Conservation (phyloP, 768 basidiomycete species). For the Trametes punicea region DNA sequence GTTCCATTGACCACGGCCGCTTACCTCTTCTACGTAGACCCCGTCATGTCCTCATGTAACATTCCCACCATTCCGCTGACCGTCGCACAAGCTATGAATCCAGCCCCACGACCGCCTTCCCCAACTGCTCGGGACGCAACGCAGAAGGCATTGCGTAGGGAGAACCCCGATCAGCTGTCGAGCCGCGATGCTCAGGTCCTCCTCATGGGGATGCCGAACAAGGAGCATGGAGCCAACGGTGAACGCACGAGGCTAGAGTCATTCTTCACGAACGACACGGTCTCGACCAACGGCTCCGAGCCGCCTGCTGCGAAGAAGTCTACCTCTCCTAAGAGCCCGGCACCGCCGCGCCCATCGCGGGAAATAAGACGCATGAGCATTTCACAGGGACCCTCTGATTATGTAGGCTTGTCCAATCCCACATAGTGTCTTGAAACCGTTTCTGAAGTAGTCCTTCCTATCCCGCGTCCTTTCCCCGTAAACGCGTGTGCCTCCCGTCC, state of each 20-base stretch:
- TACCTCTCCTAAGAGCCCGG: conserved; percentile 21
- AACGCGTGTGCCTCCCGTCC: conserved; percentile 5
- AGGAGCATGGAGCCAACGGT: conserved; percentile 34
- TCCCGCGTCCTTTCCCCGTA: neutral
- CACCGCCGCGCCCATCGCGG: conserved; percentile 67
- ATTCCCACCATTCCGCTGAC: conserved; percentile 94
- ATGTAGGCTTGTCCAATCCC: conserved; percentile 18
- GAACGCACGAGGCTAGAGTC: conserved; percentile 53
- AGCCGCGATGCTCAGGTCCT: conserved; percentile 75
- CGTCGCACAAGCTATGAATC: conserved; percentile 96
- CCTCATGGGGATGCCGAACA: conserved; percentile 52
- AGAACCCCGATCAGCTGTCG: conserved; percentile 80
- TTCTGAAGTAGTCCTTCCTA: conserved; percentile 12
- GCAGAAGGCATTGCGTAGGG: conserved; percentile 80
- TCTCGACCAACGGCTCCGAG: conserved; percentile 33
- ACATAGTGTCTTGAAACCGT: neutral
- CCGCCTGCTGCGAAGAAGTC: conserved; percentile 22
- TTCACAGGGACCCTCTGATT: conserved; percentile 12
- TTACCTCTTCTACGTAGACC: conserved; percentile 48
- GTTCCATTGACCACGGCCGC: conserved; percentile 3
- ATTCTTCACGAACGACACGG: conserved; percentile 47
- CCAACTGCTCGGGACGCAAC: conserved; percentile 84
- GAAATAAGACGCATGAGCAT: conserved; percentile 47
- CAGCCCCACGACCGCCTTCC: conserved; percentile 91
- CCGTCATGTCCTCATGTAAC: conserved; percentile 94